Evolutionary conservation across 768 basidiomycete species (phyloP).

Genomic region (Termitomyces sp.): DNA sequence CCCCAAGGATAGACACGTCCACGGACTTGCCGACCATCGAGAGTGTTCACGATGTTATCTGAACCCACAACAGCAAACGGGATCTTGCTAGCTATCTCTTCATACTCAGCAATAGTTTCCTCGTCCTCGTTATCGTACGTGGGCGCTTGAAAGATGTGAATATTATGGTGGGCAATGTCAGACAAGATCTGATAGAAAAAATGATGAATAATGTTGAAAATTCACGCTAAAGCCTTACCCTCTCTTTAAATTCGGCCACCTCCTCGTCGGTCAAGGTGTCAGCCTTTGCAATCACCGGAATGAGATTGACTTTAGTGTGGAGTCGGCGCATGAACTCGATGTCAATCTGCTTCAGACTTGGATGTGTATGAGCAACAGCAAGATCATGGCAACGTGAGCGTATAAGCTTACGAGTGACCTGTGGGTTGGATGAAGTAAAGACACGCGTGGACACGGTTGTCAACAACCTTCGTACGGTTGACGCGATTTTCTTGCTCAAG

Average conservation of each 20-base stretch:
- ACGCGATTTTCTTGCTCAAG: conserved; percentile 99
- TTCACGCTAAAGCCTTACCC: conserved; percentile 47
- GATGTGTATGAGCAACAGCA: conserved; percentile 4
- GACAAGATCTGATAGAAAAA: conserved; percentile 65
- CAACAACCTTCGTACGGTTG: conserved; percentile 88
- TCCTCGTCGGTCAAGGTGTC: conserved; percentile 98
- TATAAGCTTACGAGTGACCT: conserved; percentile 82
- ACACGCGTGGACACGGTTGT: conserved; percentile 98
- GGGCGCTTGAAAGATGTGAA: conserved; percentile 97
- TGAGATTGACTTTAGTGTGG: conserved; percentile 96
- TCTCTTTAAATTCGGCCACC: conserved; percentile 86
- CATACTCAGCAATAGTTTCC: conserved; percentile 94
- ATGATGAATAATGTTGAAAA: conserved; percentile 7
- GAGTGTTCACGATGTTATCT: conserved; percentile 72
- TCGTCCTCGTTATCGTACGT: conserved; percentile 98
- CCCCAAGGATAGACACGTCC: conserved; percentile 99
- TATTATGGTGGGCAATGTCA: conserved; percentile 93
- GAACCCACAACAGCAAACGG: conserved; percentile 99
- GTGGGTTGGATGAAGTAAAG: conserved; percentile 99
- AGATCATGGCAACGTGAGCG: conserved; percentile 1
- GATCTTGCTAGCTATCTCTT: conserved; percentile 97
- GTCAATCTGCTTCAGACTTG: conserved; percentile 93
- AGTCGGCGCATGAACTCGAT: conserved; percentile 98
- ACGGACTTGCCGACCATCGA: conserved; percentile 89
- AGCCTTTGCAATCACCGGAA: conserved; percentile 97